Percentiles rank a stretch among this genome's conserved stretches.
Conservation (phyloP, 495 filamentous ascomycete species). For the Xylaria grammica region DNA sequence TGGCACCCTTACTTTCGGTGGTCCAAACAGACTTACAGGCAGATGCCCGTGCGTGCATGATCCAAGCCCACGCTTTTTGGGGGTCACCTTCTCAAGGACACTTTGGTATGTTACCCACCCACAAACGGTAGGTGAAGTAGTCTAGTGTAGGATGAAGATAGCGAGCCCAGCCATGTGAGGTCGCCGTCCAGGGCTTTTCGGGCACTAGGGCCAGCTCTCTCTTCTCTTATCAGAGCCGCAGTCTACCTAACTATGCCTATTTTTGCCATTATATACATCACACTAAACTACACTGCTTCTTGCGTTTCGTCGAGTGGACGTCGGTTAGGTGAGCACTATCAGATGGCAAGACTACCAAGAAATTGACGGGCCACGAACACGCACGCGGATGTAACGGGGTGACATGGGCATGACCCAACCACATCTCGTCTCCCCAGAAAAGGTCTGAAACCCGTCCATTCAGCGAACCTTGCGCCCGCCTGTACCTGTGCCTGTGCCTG, state of each 20-base stretch:
- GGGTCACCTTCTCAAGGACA: background rate
- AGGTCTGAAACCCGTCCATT: background rate
- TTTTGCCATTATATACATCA: background rate
- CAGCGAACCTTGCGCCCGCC: background rate
- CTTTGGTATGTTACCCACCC: background rate
- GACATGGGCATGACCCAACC: constrained; percentile 4
- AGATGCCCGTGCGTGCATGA: constrained; percentile 12
- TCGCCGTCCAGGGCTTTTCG: constrained; percentile 1
- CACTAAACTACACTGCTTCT: background rate
- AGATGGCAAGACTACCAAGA: background rate
- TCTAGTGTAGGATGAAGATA: constrained; percentile 3
- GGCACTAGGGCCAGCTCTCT: background rate
- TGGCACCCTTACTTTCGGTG: constrained; percentile 18
- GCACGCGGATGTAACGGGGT: constrained; percentile 5
- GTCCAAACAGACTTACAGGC: background rate
- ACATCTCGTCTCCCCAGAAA: background rate
- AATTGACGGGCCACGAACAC: background rate
- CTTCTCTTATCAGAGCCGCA: constrained; percentile 17
- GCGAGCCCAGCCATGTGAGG: background rate
- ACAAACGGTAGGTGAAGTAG: constrained; percentile 4
- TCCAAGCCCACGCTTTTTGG: constrained; percentile 12
- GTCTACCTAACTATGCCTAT: background rate
- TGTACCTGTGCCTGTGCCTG: no score
- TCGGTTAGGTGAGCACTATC: background rate
- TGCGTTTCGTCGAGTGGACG: background rate